These are phyloP conservation scores for Chaetomiaceae sp. DNA, from an alignment of 2,329 filamentous ascomycete species.

Conservation along the genomic window DNA sequence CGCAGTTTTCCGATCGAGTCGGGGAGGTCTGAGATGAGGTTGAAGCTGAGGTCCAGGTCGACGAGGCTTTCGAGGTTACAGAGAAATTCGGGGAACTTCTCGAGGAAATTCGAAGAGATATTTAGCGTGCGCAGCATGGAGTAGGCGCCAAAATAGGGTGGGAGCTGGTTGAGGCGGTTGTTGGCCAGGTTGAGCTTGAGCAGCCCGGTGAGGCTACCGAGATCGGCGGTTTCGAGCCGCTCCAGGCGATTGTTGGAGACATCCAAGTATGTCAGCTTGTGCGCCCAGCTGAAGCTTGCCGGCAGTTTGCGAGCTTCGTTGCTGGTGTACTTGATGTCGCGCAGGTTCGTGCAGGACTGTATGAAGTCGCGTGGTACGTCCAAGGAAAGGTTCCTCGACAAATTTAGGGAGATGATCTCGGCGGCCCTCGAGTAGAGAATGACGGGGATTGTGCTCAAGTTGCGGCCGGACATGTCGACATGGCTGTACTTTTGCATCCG, in stretches of 20 bases:
- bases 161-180: constrained; percentile 77
- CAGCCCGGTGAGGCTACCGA: constrained; percentile 69
- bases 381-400: constrained; percentile 86
- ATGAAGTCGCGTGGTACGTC: constrained; percentile 96
- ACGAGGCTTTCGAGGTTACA: constrained; percentile 78
- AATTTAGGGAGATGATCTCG: constrained; percentile 91
- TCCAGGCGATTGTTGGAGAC: constrained; percentile 93
- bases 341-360: constrained; percentile 81
- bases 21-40: constrained; percentile 74
- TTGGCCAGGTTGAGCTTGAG: constrained; percentile 91
- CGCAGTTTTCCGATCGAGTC: constrained; percentile 72
- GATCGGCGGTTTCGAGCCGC: constrained; percentile 76
- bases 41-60: constrained; percentile 96
- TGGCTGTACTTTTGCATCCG: constrained; percentile 90
- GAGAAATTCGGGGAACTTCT: constrained; percentile 78
- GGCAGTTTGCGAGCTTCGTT: constrained; percentile 89
- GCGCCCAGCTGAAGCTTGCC: constrained; percentile 75
- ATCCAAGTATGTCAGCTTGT: constrained; percentile 80
- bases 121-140: constrained; percentile 77
- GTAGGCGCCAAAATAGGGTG: constrained; percentile 78
- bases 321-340: constrained; percentile 93
- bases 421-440: constrained; percentile 84
- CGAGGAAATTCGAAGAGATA: constrained; percentile 88
- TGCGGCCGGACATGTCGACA: constrained; percentile 84
- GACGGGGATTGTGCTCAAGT: constrained; percentile 92